Conservation (phyloP, 78 protist species). For the Dictyostelium purpureum region DNA sequence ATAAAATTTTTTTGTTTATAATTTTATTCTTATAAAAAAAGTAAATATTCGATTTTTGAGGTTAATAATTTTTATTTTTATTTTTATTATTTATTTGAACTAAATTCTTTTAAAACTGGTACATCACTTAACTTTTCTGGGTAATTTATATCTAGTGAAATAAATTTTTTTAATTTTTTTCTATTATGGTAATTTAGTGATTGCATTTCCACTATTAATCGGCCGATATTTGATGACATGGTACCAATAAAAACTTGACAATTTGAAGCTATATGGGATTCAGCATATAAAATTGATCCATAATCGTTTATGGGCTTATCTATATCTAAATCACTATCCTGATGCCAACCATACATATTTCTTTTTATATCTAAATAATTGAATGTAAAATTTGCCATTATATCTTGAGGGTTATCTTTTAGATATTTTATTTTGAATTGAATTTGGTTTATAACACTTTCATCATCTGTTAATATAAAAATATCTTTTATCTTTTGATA, state of each 20-base stretch:
- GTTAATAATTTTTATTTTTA: too few relatives aligned
- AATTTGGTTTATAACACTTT: background rate
- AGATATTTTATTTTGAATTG: background rate
- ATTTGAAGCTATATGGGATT: background rate
- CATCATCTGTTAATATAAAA: background rate
- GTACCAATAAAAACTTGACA: background rate
- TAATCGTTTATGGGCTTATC: background rate
- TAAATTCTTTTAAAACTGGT: too few relatives aligned
- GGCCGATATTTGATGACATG: background rate
- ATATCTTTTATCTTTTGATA: too few relatives aligned
- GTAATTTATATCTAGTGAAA: background rate
- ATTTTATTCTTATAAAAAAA: too few relatives aligned
- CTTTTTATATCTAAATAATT: too few relatives aligned
- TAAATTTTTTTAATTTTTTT: too few relatives aligned
- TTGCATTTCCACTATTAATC: background rate
- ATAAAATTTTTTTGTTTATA: too few relatives aligned
- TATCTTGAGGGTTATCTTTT: too few relatives aligned
- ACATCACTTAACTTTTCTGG: too few relatives aligned
- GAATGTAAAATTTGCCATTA: background rate
- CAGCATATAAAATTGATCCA: background rate
- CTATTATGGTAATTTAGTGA: background rate
- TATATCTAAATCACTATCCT: background rate
- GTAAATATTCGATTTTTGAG: too few relatives aligned
- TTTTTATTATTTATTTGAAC: too few relatives aligned
- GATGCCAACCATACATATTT: background rate